Evolutionary conservation across 768 basidiomycete genomes (phyloP).

Genomic region (Russula vinacea): DNA sequence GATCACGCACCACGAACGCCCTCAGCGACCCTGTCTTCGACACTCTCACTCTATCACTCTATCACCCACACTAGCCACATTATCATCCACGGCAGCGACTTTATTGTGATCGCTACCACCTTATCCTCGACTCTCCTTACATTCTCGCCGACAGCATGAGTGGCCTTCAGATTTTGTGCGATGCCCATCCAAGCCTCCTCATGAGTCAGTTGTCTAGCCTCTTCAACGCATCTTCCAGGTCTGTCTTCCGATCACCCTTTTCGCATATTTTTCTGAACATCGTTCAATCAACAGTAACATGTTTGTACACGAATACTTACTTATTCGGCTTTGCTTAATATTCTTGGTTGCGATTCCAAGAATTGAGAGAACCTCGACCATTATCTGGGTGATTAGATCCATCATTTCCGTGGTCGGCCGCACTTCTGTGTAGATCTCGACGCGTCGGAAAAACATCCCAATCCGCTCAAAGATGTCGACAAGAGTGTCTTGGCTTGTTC

Average conservation of each 20-base stretch:
- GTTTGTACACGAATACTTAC: neutral
- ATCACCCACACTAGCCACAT: neutral
- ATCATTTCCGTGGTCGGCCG: neutral
- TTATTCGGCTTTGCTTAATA: neutral
- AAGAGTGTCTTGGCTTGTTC: neutral
- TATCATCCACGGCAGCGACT: neutral
- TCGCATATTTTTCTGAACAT: neutral
- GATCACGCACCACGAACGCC: too few relatives aligned
- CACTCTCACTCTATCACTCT: too few relatives aligned
- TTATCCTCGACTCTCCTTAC: too few relatives aligned
- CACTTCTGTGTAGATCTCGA: neutral
- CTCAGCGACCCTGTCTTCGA: too few relatives aligned
- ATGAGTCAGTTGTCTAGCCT: neutral
- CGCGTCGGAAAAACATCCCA: neutral
- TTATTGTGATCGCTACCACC: too few relatives aligned
- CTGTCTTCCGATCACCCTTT: neutral
- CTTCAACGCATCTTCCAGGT: neutral
- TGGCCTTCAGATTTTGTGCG: neutral
- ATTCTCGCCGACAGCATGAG: neutral
- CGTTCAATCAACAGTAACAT: neutral
- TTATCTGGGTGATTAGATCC: neutral
- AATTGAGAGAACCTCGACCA: neutral
- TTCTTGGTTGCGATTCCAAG: neutral
- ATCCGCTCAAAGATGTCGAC: neutral
- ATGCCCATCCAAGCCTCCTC: neutral